Evolutionary conservation across 148 eudicot species (phyloP), one percentile per base, ranked within the genome.

Genomic region (Suaeda aralocaspica): DNA sequence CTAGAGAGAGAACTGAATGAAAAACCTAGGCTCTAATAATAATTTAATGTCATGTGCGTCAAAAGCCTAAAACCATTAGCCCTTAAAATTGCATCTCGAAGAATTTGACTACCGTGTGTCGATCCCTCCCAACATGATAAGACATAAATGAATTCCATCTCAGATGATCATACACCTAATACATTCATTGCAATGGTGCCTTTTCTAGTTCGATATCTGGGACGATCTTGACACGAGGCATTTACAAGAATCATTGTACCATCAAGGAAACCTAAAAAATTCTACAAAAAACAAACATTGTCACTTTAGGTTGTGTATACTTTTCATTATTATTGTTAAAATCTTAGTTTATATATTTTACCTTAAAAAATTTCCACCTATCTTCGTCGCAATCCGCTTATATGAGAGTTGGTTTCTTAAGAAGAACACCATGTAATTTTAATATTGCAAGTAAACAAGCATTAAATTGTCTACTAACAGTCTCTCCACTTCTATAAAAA

Each of bases 111-210:
- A 53, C 69, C 51, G 53, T 42, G 14, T 14, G 55, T 62, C 3
- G 74, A 73, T 1, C 81, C 74, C 28, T 78, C 77, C 77, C 74
- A 78, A 10, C 74, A 61, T 29, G 71, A 53, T 53, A 68, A 61
- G 11, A 74, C 74, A 48, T 73, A 78, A 21, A 68, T n/a, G 41
- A 73, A 78, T n/a, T 74, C 53, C 70, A 69, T 26, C 6, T 72
- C 26, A 24, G 36, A 67, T 16, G 67, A 21, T 26, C 39, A 69
- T 13, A 42, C 74, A n/a, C 77, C 77, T 55, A 78, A 73, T 5
- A 64, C 77, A 58, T 74, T 78, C 64, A 62, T 63, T 46, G 70
- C 49, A n/a, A 66, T 53, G 56, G 13, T 45, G 12, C 64, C 56
- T 53, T 56, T 73, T 8, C 16, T 19, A 0, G 69, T 72, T 16